Evolutionary conservation across 176 grass and related monocot species (phyloP), one percentile per base, ranked within the genome.

Genomic region (Themeda triandra): DNA sequence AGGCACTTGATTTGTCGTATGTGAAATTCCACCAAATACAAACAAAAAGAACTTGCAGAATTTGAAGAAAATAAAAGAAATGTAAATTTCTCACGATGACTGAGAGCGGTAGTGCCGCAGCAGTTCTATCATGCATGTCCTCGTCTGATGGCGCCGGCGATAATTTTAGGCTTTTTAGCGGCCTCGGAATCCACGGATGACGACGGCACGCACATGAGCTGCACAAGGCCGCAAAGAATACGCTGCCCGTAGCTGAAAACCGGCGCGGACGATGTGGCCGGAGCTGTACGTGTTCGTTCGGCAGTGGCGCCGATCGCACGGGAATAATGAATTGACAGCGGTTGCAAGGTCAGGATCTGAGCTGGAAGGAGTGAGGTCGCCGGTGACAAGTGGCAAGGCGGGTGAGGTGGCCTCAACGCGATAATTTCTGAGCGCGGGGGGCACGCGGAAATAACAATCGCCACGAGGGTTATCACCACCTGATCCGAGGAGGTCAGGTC

Each of bases 301-400:
- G 48, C 25, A 27, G 19, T 29, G 27, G 44, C 67, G 39, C 2
- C 40, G 15, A 83, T 74, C 68, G 14, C 4, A 68, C 35, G 67
- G 21, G 59, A 78, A n/a, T 74, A 79, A 48, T 84, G 21, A 51
- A 25, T 27, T 14, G 3, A 9, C 1, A 13, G 54, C 28, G 2
- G 59, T 36, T 84, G 80, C 41, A 8, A 68, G 35, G 81, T 80
- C 87, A 66, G 33, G 19, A 21, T 84, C 41, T 66, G 44, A 64
- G 28, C 27, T 53, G 80, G 1, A 23, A 35, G 6, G 6, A 3
- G 8, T 8, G 58, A 32, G 74, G 1, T 9, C 0, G 63, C 19
- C 35, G 33, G 41, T 4, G 77, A 58, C 81, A 83, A 2, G 36
- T 68, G 75, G 60, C 68, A 33, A 10, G 21, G 2, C 1, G 18